These are phyloP conservation scores for Phalaenopsis equestris DNA, from an alignment of 106 monocot genomes.

Conservation along the genomic window DNA sequence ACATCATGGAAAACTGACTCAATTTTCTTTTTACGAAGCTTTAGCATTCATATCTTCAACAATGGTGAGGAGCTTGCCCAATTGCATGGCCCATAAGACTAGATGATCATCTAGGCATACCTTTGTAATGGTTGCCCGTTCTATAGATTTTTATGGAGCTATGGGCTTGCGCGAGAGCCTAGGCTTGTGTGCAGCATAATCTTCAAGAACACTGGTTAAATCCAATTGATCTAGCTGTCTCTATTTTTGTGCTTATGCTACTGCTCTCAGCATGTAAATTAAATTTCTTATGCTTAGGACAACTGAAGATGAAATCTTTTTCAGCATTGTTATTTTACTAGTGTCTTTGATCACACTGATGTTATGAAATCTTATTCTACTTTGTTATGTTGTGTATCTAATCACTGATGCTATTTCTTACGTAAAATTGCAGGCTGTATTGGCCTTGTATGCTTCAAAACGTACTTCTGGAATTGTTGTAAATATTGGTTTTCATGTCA, in stretches of 20 bases:
- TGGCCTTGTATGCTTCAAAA: conserved; percentile 87
- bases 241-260: background rate
- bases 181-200: background rate
- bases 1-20: background rate
- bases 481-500: conserved; percentile 85
- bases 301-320: background rate
- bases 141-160: background rate
- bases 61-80: background rate
- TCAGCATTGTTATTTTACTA: background rate
- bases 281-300: background rate
- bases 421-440: conserved; percentile 50
- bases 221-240: background rate
- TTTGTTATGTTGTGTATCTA: background rate
- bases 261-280: background rate
- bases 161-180: background rate
- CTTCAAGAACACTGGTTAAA: background rate
- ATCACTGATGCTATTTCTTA: background rate
- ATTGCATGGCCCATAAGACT: background rate
- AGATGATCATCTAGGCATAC: background rate
- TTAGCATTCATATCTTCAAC: background rate
- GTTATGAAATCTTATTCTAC: background rate
- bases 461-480: conserved; percentile 92
- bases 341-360: background rate
- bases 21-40: background rate
- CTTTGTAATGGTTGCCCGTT: background rate